Evolutionary conservation across 192 early-diverging fungal species (phyloP).

Genomic region (Podila clonocystis): DNA sequence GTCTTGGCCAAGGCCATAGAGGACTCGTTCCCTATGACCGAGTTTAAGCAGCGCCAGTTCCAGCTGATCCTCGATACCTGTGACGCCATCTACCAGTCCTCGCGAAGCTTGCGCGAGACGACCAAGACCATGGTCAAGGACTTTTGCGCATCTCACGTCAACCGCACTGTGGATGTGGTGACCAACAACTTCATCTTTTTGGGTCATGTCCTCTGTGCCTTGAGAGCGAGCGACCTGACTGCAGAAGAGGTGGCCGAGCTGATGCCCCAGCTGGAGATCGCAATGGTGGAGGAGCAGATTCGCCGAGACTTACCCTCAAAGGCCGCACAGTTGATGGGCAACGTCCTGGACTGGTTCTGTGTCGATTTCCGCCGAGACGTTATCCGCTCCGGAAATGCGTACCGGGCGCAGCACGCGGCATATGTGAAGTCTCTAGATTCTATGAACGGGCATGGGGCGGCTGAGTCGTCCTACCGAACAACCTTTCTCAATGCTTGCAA

Average conservation of each 20-base stretch:
- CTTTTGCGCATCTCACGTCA: conserved; percentile 27
- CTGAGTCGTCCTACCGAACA: conserved; percentile 6
- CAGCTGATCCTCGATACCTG: conserved; percentile 53
- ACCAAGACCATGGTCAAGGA: conserved; percentile 47
- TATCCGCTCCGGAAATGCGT: conserved; percentile 14
- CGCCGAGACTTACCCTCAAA: conserved; percentile 46
- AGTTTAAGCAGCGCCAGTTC: conserved; percentile 50
- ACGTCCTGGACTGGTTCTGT: conserved; percentile 28
- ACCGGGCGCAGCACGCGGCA: conserved; percentile 20
- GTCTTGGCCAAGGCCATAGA: conserved; percentile 47
- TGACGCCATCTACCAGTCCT: conserved; percentile 52
- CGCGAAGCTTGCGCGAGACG: conserved; percentile 36
- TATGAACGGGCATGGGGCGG: background rate
- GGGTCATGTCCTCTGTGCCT: conserved; percentile 53
- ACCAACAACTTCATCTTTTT: conserved; percentile 53
- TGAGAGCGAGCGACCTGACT: conserved; percentile 47
- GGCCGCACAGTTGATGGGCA: conserved; percentile 27
- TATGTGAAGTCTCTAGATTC: conserved; percentile 27
- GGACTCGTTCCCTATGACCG: conserved; percentile 41
- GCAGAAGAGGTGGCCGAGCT: conserved; percentile 11
- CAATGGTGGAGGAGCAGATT: conserved; percentile 51
- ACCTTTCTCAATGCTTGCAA: conserved; percentile 5
- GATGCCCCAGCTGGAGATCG: conserved; percentile 25
- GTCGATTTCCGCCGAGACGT: conserved; percentile 34
- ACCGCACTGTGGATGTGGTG: conserved; percentile 53